A percentile compares a stretch with the other conserved stretches of the same genome.
Evolutionary conservation across 176 grass and related monocot species (phyloP).

Genomic region (Chrysopogon serrulatus): DNA sequence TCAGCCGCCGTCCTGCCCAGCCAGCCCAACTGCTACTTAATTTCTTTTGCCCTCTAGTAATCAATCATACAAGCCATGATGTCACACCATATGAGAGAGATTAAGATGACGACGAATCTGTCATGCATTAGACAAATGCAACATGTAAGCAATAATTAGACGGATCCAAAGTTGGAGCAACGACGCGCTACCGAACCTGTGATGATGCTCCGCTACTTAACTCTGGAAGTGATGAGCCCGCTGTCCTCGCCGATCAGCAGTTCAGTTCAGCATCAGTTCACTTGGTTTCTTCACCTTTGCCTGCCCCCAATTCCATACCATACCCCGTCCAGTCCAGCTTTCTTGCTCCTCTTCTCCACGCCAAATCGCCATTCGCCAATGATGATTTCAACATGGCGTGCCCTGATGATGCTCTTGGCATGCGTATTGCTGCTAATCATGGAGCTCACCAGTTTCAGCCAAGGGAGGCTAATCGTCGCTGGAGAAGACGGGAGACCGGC

Average conservation of each 20-base stretch:
- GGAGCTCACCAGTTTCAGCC: neutral
- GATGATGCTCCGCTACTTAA: neutral
- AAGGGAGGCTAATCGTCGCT: neutral
- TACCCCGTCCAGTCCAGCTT: neutral
- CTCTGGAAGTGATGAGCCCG: neutral
- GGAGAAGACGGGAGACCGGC: neutral
- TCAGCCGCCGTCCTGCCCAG: neutral
- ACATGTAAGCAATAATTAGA: constrained; percentile 31
- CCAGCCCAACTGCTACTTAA: constrained; percentile 1
- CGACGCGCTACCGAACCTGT: neutral
- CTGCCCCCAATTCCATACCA: neutral
- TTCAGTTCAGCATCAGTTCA: neutral
- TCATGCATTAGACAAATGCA: constrained; percentile 3
- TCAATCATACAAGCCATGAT: constrained; percentile 1
- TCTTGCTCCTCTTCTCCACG: neutral
- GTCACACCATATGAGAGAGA: neutral
- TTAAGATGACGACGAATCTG: neutral
- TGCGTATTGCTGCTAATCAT: neutral
- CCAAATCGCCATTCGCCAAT: too few species aligned
- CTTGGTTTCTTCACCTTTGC: neutral
- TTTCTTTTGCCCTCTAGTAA: neutral
- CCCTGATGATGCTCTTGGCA: constrained; percentile 3
- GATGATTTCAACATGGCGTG: neutral
- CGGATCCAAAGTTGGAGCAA: neutral
- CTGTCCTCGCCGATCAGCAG: neutral